Evolutionary conservation across 2,329 filamentous ascomycete genomes (phyloP), one percentile per base, ranked within the genome.

Genomic region (Fusarium camptoceras): DNA sequence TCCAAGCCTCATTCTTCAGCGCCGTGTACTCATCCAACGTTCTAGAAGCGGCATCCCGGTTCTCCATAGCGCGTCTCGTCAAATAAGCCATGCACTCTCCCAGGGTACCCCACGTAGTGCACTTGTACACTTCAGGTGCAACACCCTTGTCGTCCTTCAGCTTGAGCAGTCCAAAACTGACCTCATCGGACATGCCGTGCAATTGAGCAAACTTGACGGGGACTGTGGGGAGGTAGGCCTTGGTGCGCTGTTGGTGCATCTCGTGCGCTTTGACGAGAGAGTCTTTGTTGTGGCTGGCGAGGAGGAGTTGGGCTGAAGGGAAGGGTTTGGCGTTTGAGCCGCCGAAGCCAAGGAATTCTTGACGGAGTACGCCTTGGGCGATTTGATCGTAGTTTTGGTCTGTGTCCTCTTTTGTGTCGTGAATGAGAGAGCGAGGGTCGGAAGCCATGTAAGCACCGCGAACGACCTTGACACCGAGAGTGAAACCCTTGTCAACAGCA

Each of bases 101-200:
- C 46, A 82, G 47, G 4, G 71, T 78, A 10, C 81, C 81, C 81
- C 81, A 82, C 3, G 79, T 82, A 28, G 78, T 77, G 57, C 80
- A 82, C 69, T 82, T 82, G 69, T 76, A 82, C 3, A 81, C 81
- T 20, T 78, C 75, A 0, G 78, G 78, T 1, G 66, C 64, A 14
- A 62, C 50, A 43, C 59, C 62, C 18, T 62, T 65, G 3, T 72
- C 73, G 12, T 71, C 65, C 64, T 79, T 80, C 27, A 75, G 60
- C 39, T 83, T 79, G 12, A 88, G 78, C 0, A 88, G 78, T 8
- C 80, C 77, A 72, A 85, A 85, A 55, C 82, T 85, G 39, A 88
- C 83, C 66, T 87, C 84, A 59, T 88, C 86, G 5, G 86, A 84
- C 86, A 88, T 88, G 27, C 86, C 86, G 53, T 86, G 83, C 0